phyloP scores from a whole-genome alignment of 495 filamentous ascomycete species.

The Sphaerosporella brunnea region DNA sequence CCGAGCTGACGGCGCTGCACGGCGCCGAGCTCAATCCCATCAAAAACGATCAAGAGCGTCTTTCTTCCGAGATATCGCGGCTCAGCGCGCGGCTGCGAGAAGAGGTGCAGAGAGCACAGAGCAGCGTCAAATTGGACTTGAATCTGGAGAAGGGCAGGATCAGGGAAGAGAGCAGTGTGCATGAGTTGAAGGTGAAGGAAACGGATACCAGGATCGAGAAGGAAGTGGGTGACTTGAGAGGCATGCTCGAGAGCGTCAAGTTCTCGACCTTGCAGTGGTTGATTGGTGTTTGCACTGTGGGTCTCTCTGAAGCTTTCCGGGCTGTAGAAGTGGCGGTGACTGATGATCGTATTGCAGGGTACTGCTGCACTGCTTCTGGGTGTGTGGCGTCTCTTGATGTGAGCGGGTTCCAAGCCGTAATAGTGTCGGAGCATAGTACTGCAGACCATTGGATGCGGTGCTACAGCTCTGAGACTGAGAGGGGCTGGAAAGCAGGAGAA shows the following conservation, averaged over 20 bases:
- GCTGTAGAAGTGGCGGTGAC: neutral
- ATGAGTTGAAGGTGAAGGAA: conserved; percentile 97
- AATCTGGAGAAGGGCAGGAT: conserved; percentile 96
- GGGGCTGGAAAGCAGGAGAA: no score
- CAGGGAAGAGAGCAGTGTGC: conserved; percentile 86
- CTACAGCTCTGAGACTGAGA: no score
- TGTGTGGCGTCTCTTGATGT: conserved; percentile 78
- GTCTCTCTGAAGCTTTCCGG: neutral
- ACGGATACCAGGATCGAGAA: conserved; percentile 97
- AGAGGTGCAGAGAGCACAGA: conserved; percentile 85
- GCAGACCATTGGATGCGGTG: no score
- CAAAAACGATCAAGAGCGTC: conserved; percentile 72
- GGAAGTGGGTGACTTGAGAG: conserved; percentile 76
- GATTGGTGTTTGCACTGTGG: conserved; percentile 81
- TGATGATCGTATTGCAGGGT: conserved; percentile 26
- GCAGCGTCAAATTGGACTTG: conserved; percentile 73
- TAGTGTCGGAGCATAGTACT: no score
- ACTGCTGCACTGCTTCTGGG: conserved; percentile 86
- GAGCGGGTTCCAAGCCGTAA: conserved; percentile 8
- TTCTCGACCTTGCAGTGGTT: conserved; percentile 96
- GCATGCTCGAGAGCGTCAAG: conserved; percentile 91
- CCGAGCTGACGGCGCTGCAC: conserved; percentile 78
- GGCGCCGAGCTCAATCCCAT: conserved; percentile 78
- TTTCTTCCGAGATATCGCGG: conserved; percentile 88
- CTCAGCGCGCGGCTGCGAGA: conserved; percentile 74